Evolutionary conservation across 441 rosid species (phyloP), one percentile per base, ranked within the genome.

Genomic region (Rhodomyrtus psidioides): DNA sequence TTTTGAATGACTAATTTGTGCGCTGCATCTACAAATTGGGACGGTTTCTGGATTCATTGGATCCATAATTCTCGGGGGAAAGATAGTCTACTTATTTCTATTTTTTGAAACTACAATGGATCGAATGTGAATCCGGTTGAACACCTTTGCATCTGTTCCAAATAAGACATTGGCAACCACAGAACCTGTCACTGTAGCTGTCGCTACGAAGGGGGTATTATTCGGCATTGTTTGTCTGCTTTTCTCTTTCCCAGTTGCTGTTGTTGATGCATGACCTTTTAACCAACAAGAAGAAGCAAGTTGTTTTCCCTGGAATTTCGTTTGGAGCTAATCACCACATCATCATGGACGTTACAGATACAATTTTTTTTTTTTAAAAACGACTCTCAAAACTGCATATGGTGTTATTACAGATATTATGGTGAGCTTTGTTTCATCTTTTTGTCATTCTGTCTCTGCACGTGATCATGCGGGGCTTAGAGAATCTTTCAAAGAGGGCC

Each of bases 381-480:
- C n/a, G n/a, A n/a, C n/a, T n/a, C n/a, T n/a, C n/a, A n/a, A n/a
- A n/a, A n/a, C n/a, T 28, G 56, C 55, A 55, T 24, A 51, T 12
- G 12, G 56, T 46, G 1, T 7, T 0, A 53, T 82, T 82, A 15
- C 8, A 19, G 84, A 21, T 49, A 30, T 65, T 65, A 34, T 65
- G 79, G 26, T n/a, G 75, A 62, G 85, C 62, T 28, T 49, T 26
- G 58, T 53, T 60, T 30, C 49, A 26, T 58, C 24, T 17, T 83
- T 44, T 28, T 53, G 57, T 83, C 46, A 30, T 46, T 30, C 9
- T 17, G 79, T 58, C 24, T 87, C 83, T 86, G 87, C 92, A 90
- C 91, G 90, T 89, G 91, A 88, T 57, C 57, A 55, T 83, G 87
- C 79, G 21, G 12, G 13, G 81, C 88, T 44, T 88, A 39, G 88